Evolutionary conservation across 345 rosid genomes (phyloP).

Genomic region (Salix udensis): DNA sequence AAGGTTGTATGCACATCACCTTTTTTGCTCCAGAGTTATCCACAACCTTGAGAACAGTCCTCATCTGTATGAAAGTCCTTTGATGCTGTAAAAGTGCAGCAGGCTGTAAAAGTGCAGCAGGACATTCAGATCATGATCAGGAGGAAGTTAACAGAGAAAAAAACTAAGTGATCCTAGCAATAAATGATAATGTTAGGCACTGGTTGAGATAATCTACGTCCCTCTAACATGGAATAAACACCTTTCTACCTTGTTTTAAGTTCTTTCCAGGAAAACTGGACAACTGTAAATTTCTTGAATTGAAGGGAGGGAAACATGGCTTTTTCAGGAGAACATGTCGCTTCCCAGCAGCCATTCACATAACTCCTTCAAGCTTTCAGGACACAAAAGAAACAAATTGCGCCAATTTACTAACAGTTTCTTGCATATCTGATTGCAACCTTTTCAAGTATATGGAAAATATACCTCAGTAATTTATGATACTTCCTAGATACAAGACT

Average conservation of each 20-base stretch:
- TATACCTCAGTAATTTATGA: background rate
- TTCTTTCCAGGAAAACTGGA: background rate
- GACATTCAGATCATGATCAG: background rate
- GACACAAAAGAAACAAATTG: no score
- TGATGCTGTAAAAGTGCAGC: constrained; percentile 37
- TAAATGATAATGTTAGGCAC: background rate
- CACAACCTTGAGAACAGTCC: constrained; percentile 76
- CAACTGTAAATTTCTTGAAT: background rate
- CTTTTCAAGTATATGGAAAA: background rate
- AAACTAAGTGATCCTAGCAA: background rate
- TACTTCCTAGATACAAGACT: no score
- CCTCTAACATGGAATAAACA: background rate
- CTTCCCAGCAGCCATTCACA: background rate
- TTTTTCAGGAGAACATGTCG: background rate
- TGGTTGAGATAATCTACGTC: background rate
- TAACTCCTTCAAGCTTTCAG: background rate
- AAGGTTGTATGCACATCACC: constrained; percentile 83
- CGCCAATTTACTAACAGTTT: no score
- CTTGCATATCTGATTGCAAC: background rate
- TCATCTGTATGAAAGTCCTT: constrained; percentile 89
- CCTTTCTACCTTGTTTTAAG: background rate
- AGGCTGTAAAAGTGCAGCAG: constrained; percentile 24
- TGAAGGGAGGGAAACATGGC: background rate
- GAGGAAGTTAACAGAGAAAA: background rate
- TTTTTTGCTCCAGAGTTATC: constrained; percentile 91